phyloP scores from a whole-genome alignment of 305 asterid species.

The Fraxinus sp. region DNA sequence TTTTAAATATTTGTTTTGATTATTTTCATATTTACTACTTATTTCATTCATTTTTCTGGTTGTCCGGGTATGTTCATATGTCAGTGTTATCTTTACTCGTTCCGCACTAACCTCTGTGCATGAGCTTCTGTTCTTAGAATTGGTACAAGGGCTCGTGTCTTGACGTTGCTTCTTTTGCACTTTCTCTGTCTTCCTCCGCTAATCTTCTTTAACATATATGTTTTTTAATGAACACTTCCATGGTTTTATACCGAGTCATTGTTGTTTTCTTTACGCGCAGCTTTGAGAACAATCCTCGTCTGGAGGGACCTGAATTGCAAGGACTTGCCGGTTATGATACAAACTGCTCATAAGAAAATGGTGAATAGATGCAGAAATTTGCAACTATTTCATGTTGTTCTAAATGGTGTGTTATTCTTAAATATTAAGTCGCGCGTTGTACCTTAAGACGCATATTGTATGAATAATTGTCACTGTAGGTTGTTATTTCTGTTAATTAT shows the following conservation, averaged over 20 bases:
- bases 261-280: slow-evolving; percentile 36
- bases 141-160: not conserved
- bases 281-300: slow-evolving; percentile 83
- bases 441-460: slow-evolving; percentile 1
- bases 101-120: not conserved
- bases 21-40: not conserved
- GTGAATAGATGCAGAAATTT: slow-evolving; percentile 19
- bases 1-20: not conserved
- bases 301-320: slow-evolving; percentile 87
- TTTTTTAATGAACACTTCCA: not conserved
- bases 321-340: slow-evolving; percentile 84
- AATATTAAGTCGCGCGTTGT: slow-evolving; percentile 26
- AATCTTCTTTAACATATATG: not conserved
- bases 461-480: slow-evolving; percentile 19
- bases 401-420: slow-evolving; percentile 21
- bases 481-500: slow-evolving; percentile 8
- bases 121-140: not conserved
- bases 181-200: not conserved
- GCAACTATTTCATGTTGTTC: slow-evolving; percentile 22
- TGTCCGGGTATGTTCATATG: not conserved
- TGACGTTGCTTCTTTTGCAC: not conserved
- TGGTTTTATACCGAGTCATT: not conserved
- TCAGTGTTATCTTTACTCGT: not conserved
- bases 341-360: slow-evolving; percentile 55
- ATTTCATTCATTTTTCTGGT: not conserved